Percentiles rank a stretch among this genome's conserved stretches.
Conservation (phyloP, 2,329 filamentous ascomycete genomes). For the Cordyceps cicadae region DNA sequence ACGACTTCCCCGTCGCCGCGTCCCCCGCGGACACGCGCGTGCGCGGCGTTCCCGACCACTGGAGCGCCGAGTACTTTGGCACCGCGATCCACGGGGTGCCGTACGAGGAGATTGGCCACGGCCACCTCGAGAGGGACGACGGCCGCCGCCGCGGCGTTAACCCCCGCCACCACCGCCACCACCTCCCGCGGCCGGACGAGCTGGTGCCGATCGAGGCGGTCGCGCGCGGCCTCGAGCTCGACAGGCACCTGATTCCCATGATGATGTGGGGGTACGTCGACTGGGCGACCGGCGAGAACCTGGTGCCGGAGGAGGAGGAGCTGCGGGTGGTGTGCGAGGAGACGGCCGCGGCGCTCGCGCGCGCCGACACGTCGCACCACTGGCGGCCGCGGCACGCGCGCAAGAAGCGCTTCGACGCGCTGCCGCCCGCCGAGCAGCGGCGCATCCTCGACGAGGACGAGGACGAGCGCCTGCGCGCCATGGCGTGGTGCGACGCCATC, state of each 20-base stretch:
- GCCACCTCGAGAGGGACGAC: conserved; percentile 49
- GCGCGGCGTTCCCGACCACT: conserved; percentile 14
- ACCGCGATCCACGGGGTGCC: conserved; percentile 43
- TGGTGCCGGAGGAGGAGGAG: conserved; percentile 42
- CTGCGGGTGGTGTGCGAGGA: conserved; percentile 39
- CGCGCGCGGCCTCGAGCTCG: conserved; percentile 43
- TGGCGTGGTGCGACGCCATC: conserved; percentile 24
- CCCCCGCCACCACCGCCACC: conserved; percentile 15
- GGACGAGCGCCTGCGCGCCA: conserved; percentile 26
- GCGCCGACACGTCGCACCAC: conserved; percentile 25
- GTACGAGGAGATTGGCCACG: conserved; percentile 40
- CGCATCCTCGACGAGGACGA: conserved; percentile 30
- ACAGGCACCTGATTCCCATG: conserved; percentile 47
- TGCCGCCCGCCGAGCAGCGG: conserved; percentile 29
- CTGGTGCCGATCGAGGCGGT: conserved; percentile 49
- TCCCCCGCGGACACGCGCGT: neutral
- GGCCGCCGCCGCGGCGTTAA: too few species aligned
- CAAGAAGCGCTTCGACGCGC: conserved; percentile 35
- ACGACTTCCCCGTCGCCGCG: conserved; percentile 37
- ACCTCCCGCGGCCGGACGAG: conserved; percentile 50
- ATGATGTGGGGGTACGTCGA: conserved; percentile 56
- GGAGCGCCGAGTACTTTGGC: conserved; percentile 14
- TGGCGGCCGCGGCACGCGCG: conserved; percentile 37
- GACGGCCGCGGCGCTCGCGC: conserved; percentile 25
- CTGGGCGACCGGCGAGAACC: conserved; percentile 39